Percentiles rank a stretch among this genome's conserved stretches.
Evolutionary conservation across 768 basidiomycete species (phyloP).

Genomic region (Lactarius sp.): DNA sequence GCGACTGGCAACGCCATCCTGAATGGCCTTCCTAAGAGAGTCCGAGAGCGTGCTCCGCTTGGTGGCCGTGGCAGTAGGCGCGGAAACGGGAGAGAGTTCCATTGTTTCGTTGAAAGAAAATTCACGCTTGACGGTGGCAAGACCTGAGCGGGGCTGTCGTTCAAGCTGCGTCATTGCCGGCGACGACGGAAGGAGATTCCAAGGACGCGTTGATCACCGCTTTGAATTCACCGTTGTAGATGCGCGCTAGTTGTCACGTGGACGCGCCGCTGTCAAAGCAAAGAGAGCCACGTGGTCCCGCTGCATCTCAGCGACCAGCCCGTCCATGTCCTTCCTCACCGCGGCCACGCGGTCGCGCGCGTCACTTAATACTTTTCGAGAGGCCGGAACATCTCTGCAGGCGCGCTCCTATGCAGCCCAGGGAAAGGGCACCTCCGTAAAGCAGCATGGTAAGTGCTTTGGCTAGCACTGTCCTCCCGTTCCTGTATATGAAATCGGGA

Average conservation of each 20-base stretch:
- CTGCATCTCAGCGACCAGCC: background rate
- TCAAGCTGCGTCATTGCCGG: slow-evolving; percentile 10
- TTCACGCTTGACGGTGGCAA: slow-evolving; percentile 56
- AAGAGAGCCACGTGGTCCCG: background rate
- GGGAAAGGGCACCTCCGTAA: slow-evolving; percentile 12
- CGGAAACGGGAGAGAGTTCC: slow-evolving; percentile 32
- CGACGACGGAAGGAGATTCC: background rate
- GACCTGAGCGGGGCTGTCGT: slow-evolving; percentile 46
- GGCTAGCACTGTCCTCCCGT: background rate
- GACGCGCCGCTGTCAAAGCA: background rate
- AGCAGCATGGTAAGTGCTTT: slow-evolving; percentile 15
- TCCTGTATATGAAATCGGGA: background rate
- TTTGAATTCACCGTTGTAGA: background rate
- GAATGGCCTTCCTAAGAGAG: slow-evolving; percentile 23
- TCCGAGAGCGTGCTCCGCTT: slow-evolving; percentile 30
- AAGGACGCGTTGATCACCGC: background rate
- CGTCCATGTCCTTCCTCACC: slow-evolving; percentile 14
- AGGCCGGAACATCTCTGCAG: background rate
- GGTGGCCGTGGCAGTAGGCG: slow-evolving; percentile 42
- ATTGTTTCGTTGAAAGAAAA: slow-evolving; percentile 43
- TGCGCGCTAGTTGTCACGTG: slow-evolving; percentile 11
- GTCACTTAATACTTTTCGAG: background rate
- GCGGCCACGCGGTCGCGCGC: background rate
- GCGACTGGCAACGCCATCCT: slow-evolving; percentile 23
- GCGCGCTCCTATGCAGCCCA: slow-evolving; percentile 16